These are phyloP conservation scores for Fusarium sp. DNA, from an alignment of 2,329 filamentous ascomycete species.

Conservation along the genomic window DNA sequence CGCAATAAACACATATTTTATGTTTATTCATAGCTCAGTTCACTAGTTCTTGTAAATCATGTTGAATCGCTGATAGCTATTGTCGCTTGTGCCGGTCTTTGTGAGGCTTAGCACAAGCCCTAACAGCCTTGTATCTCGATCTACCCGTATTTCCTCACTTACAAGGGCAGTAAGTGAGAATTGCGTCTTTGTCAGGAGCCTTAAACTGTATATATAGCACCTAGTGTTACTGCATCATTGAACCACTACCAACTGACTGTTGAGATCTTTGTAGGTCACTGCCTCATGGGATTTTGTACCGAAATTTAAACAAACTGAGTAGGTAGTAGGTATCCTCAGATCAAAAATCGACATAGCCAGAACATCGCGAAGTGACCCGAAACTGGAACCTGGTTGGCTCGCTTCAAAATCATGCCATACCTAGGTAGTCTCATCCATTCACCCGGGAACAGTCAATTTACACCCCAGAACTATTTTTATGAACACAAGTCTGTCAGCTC, in stretches of 20 bases:
- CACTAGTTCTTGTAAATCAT: not conserved
- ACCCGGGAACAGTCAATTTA: conserved; percentile 22
- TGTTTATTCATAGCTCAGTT: not conserved
- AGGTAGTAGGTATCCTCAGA: not conserved
- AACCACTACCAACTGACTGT: not conserved
- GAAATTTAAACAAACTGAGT: too few species aligned
- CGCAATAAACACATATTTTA: not conserved
- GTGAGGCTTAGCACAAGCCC: not conserved
- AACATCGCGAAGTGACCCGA: not conserved
- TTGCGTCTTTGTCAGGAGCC: too few species aligned
- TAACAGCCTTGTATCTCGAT: not conserved
- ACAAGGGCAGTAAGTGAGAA: not conserved
- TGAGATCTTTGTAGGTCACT: too few species aligned
- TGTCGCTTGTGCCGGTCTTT: not conserved
- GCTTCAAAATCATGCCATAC: conserved; percentile 9
- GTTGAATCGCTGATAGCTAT: not conserved
- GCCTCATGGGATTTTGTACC: too few species aligned
- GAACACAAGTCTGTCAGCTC: not conserved
- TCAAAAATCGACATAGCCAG: not conserved
- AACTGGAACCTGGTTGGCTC: conserved; percentile 28
- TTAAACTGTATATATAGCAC: too few species aligned
- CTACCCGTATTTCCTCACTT: not conserved
- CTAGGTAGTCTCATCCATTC: conserved; percentile 38
- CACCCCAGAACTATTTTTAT: not conserved
- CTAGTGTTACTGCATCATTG: not conserved